Evolutionary conservation across 2,329 filamentous ascomycete species (phyloP).

Genomic region (Aspergillus sp.): DNA sequence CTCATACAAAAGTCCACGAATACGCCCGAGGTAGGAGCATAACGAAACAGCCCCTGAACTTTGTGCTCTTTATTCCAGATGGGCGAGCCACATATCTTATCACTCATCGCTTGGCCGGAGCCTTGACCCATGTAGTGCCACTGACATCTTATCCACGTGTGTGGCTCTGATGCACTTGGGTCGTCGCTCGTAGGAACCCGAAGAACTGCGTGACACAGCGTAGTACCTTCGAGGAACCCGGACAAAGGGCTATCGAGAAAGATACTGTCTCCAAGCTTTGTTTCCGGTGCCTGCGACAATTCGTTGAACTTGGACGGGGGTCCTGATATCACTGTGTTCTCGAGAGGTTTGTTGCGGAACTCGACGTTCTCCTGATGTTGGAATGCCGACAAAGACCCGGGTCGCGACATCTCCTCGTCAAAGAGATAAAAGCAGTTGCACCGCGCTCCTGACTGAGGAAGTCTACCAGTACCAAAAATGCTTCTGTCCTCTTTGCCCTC

Average conservation of each 20-base stretch:
- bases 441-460: conserved; percentile 16
- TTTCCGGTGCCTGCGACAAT: neutral
- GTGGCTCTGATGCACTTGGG: too few relatives aligned
- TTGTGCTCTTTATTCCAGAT: conserved; percentile 18
- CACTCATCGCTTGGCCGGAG: neutral
- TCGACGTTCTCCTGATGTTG: neutral
- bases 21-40: conserved; percentile 16
- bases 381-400: neutral
- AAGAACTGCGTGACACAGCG: conserved; percentile 3
- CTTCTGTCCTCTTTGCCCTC: conserved; percentile 12
- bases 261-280: conserved; percentile 4
- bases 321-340: neutral
- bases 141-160: conserved; percentile 14
- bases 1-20: conserved; percentile 21
- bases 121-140: conserved; percentile 23
- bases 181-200: neutral
- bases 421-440: conserved; percentile 22
- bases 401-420: conserved; percentile 16
- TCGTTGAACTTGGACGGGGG: neutral
- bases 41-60: conserved; percentile 22
- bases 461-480: neutral
- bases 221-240: neutral
- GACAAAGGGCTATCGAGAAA: conserved; percentile 11
- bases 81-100: conserved; percentile 19
- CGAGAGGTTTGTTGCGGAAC: neutral